Evolutionary conservation across 768 basidiomycete genomes (phyloP).

Genomic region (Pholiota conissans): DNA sequence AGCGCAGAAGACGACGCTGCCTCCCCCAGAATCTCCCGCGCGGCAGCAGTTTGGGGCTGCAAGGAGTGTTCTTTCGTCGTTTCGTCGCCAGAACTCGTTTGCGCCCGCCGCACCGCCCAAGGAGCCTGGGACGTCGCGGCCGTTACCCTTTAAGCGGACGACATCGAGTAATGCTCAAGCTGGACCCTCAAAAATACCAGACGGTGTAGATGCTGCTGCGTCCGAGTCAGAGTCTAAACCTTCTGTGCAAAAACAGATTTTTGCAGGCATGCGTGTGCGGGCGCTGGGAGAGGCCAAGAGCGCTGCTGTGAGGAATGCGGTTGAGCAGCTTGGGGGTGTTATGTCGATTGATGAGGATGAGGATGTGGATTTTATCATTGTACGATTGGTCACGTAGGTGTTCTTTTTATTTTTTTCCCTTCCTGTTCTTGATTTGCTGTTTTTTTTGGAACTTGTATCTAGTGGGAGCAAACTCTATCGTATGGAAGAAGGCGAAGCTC

Average conservation of each 20-base stretch:
- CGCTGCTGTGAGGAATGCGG: slow-evolving; percentile 53
- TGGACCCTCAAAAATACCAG: background rate
- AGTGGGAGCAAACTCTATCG: slow-evolving; percentile 73
- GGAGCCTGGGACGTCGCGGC: slow-evolving; percentile 22
- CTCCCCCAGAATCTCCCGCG: slow-evolving; percentile 16
- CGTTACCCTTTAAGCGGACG: slow-evolving; percentile 49
- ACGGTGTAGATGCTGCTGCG: too few relatives aligned
- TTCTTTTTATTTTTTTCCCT: background rate
- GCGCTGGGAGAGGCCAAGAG: slow-evolving; percentile 69
- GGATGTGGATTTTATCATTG: slow-evolving; percentile 64
- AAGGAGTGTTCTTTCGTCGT: slow-evolving; percentile 54
- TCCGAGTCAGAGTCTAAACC: slow-evolving; percentile 3
- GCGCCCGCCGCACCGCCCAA: slow-evolving; percentile 34
- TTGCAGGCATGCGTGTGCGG: slow-evolving; percentile 56
- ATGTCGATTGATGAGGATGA: slow-evolving; percentile 45
- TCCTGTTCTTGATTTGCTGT: slow-evolving; percentile 1
- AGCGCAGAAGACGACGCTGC: slow-evolving; percentile 2
- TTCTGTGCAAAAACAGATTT: slow-evolving; percentile 35
- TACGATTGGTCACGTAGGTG: slow-evolving; percentile 70
- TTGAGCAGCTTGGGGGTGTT: slow-evolving; percentile 60
- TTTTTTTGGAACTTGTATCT: too few relatives aligned
- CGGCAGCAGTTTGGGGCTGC: slow-evolving; percentile 14
- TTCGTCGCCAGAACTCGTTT: slow-evolving; percentile 68
- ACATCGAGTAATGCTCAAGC: slow-evolving; percentile 16
- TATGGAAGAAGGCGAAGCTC: slow-evolving; percentile 48